Evolutionary conservation across 495 filamentous ascomycete species (phyloP).

Genomic region (Gamarada debralockiae): DNA sequence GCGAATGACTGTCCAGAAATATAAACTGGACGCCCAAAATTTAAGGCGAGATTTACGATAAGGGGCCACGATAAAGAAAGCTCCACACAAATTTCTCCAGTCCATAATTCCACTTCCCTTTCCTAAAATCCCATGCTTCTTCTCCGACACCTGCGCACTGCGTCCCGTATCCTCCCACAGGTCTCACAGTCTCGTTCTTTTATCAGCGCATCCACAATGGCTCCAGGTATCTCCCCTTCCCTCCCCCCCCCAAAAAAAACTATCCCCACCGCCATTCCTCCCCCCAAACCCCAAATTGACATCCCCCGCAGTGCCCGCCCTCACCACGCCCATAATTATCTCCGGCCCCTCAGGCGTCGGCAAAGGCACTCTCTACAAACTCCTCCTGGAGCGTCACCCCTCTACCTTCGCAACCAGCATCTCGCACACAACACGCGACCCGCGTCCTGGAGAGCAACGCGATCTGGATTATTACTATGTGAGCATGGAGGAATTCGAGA

Average conservation of each 20-base stretch:
- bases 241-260: background rate
- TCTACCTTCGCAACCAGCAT: constrained; percentile 77
- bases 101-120: background rate
- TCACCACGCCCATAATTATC: constrained; percentile 71
- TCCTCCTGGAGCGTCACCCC: constrained; percentile 62
- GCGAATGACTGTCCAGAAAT: too few species aligned
- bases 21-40: too few species aligned
- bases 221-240: constrained; percentile 33
- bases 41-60: too few species aligned
- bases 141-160: constrained; percentile 1
- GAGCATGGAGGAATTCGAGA: constrained; percentile 62
- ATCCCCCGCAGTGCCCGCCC: constrained; percentile 17
- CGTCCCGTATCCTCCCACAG: constrained; percentile 4
- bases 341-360: constrained; percentile 84
- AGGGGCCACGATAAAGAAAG: too few species aligned
- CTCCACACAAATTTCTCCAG: background rate
- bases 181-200: background rate
- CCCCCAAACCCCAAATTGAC: background rate
- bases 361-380: constrained; percentile 81
- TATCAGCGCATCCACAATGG: constrained; percentile 34
- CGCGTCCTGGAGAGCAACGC: constrained; percentile 70
- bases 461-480: constrained; percentile 83
- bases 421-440: constrained; percentile 80
- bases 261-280: background rate
- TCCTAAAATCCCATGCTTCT: constrained; percentile 19